Base-by-base conservation (phyloP, 305 asterid genomes). In the Fraxinus velutina region DNA sequence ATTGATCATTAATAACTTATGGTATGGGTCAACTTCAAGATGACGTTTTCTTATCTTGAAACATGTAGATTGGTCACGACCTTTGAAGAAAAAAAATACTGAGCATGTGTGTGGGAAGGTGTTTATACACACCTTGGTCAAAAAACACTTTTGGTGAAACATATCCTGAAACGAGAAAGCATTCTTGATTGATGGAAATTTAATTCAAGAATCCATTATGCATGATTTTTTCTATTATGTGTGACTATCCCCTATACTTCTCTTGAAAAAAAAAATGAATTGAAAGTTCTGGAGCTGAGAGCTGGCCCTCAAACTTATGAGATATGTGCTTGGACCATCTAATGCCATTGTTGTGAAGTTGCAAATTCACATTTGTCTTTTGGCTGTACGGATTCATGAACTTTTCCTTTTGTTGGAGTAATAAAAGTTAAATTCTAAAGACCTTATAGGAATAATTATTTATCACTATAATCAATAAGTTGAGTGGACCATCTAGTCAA, bases 11-110 rank as follows among this genome's bases (percentile, higher is more conserved):
- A 33, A 32, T 71, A 15, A 27, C 6, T 60, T 71, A n/a, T 47
- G 33, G 17, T 60, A 36, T 3, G 76, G 5, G 57, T 81, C 44
- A 78, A 78, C 70, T 77, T 84, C 78, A 73, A 15, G 36, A 75
- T 39, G 19, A 15, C 60, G 32, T 37, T 62, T 71, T 22, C 57
- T 75, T 47, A 73, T 71, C 44, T 7, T 32, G 15, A 71, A 32
- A 24, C 0, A 10, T 22, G 73, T 8, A 64, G 17, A 64, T 64
- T 24, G 6, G 34, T 22, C 34, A 24, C 13, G 34, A 24, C 34
- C 6, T 64, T 22, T 9, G n/a, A 24, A 64, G 72, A 22, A 55
- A 1, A n/a, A 55, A 52, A n/a, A 42, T 17, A 17, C 27, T 19
- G 24, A 6, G 66, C 66, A 19, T 57, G 27, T 57, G 66, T 57